phyloP scores from a whole-genome alignment of 129 eudicot genomes.

The Daucus carota region DH1_v3.0 NC_030384.2:31178001-31178500 shows the following conservation, averaged over 20 bases:
- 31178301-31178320: slow-evolving; percentile 1
- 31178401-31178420: background rate
- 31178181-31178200: background rate
- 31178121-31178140: background rate
- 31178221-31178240: background rate
- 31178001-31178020: background rate
- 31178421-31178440: background rate
- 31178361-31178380: slow-evolving; percentile 6
- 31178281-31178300: background rate
- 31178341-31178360: background rate
- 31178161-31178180: background rate
- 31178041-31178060: background rate
- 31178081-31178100: background rate
- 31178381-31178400: slow-evolving; percentile 9
- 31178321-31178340: slow-evolving; percentile 2
- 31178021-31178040: background rate
- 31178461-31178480: background rate
- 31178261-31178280: background rate
- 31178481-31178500: background rate
- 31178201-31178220: background rate
- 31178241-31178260: background rate
- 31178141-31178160: background rate
- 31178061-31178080: slow-evolving; percentile 8
- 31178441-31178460: background rate
- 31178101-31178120: slow-evolving; percentile 6